A percentile compares a stretch with the other conserved stretches of the same genome.
Conservation (phyloP, 306 rosid genomes). For the Castanea mollissima region DNA sequence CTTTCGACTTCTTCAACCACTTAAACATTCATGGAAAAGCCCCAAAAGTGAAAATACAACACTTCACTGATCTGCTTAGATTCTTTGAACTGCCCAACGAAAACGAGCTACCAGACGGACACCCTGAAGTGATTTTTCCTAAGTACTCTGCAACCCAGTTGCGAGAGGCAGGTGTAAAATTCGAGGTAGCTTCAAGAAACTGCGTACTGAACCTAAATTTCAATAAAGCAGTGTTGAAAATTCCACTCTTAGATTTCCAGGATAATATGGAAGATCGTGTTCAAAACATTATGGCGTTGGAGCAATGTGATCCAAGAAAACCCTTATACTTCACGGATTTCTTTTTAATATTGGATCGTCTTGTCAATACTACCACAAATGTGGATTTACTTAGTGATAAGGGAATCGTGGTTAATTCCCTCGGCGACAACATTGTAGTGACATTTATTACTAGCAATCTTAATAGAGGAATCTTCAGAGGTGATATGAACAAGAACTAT, state of each 20-base stretch:
- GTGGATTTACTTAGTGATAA: constrained; percentile 32
- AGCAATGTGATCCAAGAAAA: constrained; percentile 39
- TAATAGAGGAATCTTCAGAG: too few species aligned
- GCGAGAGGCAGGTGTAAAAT: constrained; percentile 32
- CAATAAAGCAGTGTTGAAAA: constrained; percentile 15
- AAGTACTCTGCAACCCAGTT: constrained; percentile 13
- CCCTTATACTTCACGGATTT: constrained; percentile 34
- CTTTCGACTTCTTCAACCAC: neutral
- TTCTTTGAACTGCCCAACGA: constrained; percentile 21
- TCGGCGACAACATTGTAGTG: constrained; percentile 25
- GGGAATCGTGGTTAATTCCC: constrained; percentile 17
- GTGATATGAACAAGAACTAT: too few species aligned
- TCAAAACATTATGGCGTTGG: constrained; percentile 38
- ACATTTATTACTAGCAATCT: constrained; percentile 24
- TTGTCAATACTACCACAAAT: constrained; percentile 24
- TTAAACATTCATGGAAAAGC: neutral
- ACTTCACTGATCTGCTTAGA: too few species aligned
- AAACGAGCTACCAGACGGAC: neutral
- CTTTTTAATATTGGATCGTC: constrained; percentile 23
- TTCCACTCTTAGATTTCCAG: constrained; percentile 28
- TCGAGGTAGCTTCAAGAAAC: neutral
- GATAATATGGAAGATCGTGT: constrained; percentile 26
- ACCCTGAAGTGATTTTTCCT: too few species aligned
- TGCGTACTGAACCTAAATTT: constrained; percentile 25
- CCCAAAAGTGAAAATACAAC: neutral